Evolutionary conservation across 2,329 filamentous ascomycete genomes (phyloP), one percentile per base, ranked within the genome.

Genomic region (Penicillium sp.): DNA sequence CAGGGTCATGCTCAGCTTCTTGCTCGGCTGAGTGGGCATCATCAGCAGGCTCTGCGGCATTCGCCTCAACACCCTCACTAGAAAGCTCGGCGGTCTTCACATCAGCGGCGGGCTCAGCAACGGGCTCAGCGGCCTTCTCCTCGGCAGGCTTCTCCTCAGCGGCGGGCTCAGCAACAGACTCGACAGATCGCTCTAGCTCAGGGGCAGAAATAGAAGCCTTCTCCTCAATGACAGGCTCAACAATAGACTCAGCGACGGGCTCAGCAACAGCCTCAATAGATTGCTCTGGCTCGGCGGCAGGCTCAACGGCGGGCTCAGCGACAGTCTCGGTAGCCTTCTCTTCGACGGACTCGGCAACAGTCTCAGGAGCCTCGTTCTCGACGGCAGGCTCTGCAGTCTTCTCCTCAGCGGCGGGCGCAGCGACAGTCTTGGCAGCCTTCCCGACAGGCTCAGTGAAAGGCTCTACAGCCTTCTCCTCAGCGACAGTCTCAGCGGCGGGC

Each of bases 351-450:
- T 52, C 48, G 4, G 29, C 46, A 40, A 39, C 36, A 40, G 33
- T 33, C 32, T 49, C 54, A 43, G 18, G 48, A 39, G 48, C 39
- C 37, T 49, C 48, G 37, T 52, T 50, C n/a, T 24, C 13, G 9
- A 38, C 41, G 40, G 44, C 33, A 33, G 4, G 12, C 33, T 45
- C 9, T 7, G 42, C 32, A 34, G 40, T 12, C 25, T 42, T 4
- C 12, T 48, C 43, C 37, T 45, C 9, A n/a, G 5, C 47, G 24
- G 34, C 32, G 8, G 44, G 34, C 33, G 51, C 48, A 6, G 45
- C 18, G 28, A 28, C 47, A 5, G 44, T 13, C 28, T 46, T 43
- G 12, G 40, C 46, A 43, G 38, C 12, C 29, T 52, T 46, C 28
- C 39, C 33, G 2, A n/a, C 45, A 18, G 32, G 7, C 38, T 42